Base-by-base conservation (phyloP, 1,139 yeast species). In the Yamadazyma sp. region DNA sequence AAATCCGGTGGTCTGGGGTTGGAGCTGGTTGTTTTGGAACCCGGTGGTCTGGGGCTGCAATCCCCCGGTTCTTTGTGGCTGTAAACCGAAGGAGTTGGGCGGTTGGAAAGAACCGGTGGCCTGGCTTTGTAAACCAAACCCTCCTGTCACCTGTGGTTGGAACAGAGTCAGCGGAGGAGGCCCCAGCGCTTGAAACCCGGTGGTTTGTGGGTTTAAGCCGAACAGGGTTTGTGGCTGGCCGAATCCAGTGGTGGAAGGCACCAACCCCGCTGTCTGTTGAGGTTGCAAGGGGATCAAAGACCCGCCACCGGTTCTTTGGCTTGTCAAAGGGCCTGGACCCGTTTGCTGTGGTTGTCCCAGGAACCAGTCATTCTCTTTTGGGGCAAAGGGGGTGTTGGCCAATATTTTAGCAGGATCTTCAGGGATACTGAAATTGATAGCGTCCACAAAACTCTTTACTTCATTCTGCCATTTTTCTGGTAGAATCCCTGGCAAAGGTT, bases 401-500 rank as follows among this genome's bases (percentile, higher is more conserved):
- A 73, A 64, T 28, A 71, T 56, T 39, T 61, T 62, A 24, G 56
- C 36, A 5, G 77, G 73, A 31, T 73, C 77, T 44, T 81, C 88
- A 2, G 91, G 94, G 39, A 87, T 78, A 39, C 79, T 73, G 56
- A 91, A 85, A 55, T 83, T 87, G 55, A 92, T 91, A 37, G 89
- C 87, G 59, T 91, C 96, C 25, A 91, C 94, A 62, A 87, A 81
- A 50, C 91, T 80, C 36, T 82, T 75, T 8, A 92, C 97, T 61
- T 92, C 98, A 56, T 87, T 87, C 51, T 69, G 69, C 68, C 91
- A 79, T 49, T 76, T 81, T 15, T 77, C 78, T 17, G 95, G 96
- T 47, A 92, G 65, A 22, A 69, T 71, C 29, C 72, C 70, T 1
- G 98, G 98, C 42, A 91, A 69, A 2, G 83, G 69, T 43, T 83